Conservation (phyloP, 768 basidiomycete genomes). For the Termitomyces sp. region DNA sequence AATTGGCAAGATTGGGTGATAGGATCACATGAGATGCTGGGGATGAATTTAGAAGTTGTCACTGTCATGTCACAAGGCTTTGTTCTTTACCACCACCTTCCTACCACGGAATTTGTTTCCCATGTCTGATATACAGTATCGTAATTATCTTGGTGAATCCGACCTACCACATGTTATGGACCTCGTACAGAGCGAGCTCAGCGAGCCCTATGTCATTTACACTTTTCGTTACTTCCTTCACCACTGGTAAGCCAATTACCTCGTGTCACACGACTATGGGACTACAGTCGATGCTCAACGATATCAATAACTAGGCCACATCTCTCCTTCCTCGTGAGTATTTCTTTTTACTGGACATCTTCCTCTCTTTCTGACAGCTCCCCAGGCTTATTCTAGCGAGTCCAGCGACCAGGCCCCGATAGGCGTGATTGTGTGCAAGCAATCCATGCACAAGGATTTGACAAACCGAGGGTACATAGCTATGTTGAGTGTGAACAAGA, state of each 20-base stretch:
- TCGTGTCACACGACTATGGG: slow-evolving; percentile 28
- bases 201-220: slow-evolving; percentile 94
- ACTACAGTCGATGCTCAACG: slow-evolving; percentile 13
- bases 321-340: slow-evolving; percentile 71
- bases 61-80: slow-evolving; percentile 11
- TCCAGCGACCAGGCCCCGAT: slow-evolving; percentile 52
- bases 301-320: slow-evolving; percentile 66
- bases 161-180: slow-evolving; percentile 83
- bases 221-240: slow-evolving; percentile 96
- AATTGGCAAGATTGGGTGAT: not conserved
- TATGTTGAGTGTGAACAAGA: slow-evolving; percentile 88
- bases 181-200: slow-evolving; percentile 87
- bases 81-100: slow-evolving; percentile 8
- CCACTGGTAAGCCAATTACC: slow-evolving; percentile 69
- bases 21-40: slow-evolving; percentile 8
- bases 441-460: slow-evolving; percentile 76
- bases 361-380: not conserved
- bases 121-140: slow-evolving; percentile 53
- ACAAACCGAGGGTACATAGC: slow-evolving; percentile 94
- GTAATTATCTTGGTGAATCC: slow-evolving; percentile 70
- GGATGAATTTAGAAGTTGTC: slow-evolving; percentile 7
- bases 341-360: not conserved
- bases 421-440: slow-evolving; percentile 96
- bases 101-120: not conserved
- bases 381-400: slow-evolving; percentile 56